phyloP scores from a whole-genome alignment of 2,329 filamentous ascomycete species.

The Fusarium coffeatum region DNA sequence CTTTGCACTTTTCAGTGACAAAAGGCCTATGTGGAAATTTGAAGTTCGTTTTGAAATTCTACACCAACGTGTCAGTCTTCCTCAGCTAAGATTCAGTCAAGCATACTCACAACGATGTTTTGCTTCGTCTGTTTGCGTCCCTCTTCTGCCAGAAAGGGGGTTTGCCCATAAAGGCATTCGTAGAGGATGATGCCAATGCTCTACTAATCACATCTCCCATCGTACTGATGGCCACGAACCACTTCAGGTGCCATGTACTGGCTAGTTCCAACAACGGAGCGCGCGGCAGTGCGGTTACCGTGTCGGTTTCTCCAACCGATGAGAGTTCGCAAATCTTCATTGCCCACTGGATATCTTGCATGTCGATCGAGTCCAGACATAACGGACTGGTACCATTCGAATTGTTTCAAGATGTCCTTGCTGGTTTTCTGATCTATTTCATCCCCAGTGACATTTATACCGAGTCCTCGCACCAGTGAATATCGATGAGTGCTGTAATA shows the following conservation, averaged over 20 bases:
- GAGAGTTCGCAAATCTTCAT: conserved; percentile 56
- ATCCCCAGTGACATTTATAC: conserved; percentile 80
- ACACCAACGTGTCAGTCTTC: conserved; percentile 14
- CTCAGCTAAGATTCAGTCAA: background rate
- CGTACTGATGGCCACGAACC: conserved; percentile 82
- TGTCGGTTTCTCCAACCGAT: conserved; percentile 77
- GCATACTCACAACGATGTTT: conserved; percentile 76
- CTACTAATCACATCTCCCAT: conserved; percentile 97
- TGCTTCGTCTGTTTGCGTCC: conserved; percentile 83
- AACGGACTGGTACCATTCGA: conserved; percentile 49
- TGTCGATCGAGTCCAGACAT: conserved; percentile 50
- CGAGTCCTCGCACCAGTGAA: conserved; percentile 79
- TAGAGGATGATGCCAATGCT: conserved; percentile 94
- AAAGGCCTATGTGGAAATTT: conserved; percentile 74
- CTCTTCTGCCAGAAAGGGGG: conserved; percentile 86
- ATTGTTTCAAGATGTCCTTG: conserved; percentile 51
- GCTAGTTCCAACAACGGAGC: conserved; percentile 92
- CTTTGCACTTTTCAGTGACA: conserved; percentile 77
- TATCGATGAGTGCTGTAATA: conserved; percentile 90
- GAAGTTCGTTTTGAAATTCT: conserved; percentile 78
- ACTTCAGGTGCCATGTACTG: conserved; percentile 99
- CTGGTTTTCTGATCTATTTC: conserved; percentile 71
- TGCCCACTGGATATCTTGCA: conserved; percentile 47
- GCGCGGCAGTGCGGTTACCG: conserved; percentile 77
- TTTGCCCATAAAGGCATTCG: conserved; percentile 92